phyloP scores from a whole-genome alignment of 2,329 filamentous ascomycete species.

The Penicillium sp. region DNA sequence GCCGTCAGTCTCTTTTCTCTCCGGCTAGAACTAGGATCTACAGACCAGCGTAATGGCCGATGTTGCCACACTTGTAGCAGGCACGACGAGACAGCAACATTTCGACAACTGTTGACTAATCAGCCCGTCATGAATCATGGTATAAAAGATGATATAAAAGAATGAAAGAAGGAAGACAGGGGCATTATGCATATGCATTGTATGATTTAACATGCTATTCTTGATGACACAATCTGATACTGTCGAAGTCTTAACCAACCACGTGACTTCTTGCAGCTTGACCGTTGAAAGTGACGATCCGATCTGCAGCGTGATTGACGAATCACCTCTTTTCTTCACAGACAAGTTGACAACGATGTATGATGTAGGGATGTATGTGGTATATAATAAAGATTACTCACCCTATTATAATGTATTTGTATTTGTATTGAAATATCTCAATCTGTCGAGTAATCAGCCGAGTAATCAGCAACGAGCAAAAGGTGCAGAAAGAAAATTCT shows the following conservation, averaged over 20 bases:
- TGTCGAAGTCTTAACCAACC: no score
- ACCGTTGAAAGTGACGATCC: background rate
- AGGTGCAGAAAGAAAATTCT: background rate
- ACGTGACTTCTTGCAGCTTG: background rate
- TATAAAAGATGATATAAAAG: background rate
- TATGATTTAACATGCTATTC: background rate
- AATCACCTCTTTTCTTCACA: no score
- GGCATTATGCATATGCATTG: no score
- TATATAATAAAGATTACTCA: background rate
- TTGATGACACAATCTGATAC: background rate
- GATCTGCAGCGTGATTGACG: background rate
- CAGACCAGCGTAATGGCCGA: constrained; percentile 62
- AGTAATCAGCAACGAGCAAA: background rate
- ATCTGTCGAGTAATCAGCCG: background rate
- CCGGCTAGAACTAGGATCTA: constrained; percentile 26
- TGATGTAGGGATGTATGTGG: no score
- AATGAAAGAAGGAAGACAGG: background rate
- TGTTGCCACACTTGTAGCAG: constrained; percentile 75
- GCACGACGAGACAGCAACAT: constrained; percentile 83
- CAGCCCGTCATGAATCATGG: background rate
- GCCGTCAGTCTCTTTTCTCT: constrained; percentile 49
- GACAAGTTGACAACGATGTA: no score
- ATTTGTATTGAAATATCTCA: background rate
- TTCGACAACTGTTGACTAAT: constrained; percentile 14
- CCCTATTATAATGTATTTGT: background rate